phyloP scores from a whole-genome alignment of 2,329 filamentous ascomycete genomes.

The Cytospora piceae region DNA sequence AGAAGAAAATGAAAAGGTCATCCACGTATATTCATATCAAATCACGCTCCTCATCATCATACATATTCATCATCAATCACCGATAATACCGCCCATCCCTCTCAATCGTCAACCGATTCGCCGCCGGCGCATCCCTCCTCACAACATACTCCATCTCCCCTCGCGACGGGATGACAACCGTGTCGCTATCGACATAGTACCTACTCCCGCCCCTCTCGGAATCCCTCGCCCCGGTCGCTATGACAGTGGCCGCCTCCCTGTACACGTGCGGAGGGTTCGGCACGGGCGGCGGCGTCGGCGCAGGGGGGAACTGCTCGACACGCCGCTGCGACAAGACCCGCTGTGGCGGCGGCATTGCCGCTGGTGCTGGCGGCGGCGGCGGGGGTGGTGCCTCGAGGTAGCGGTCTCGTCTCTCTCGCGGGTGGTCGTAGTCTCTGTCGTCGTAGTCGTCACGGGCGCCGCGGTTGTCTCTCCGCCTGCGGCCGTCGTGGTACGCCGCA shows the following conservation, averaged over 20 bases:
- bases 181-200: conserved; percentile 26
- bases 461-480: conserved; percentile 6
- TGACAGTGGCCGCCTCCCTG: conserved; percentile 15
- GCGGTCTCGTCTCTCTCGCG: conserved; percentile 17
- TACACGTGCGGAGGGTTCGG: conserved; percentile 16
- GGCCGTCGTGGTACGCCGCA: conserved; percentile 13
- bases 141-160: conserved; percentile 22
- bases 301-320: not conserved
- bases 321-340: conserved; percentile 4
- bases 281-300: conserved; percentile 11
- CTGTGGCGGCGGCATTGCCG: too few species aligned
- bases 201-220: not conserved
- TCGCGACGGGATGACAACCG: conserved; percentile 24
- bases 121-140: conserved; percentile 19
- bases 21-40: not conserved
- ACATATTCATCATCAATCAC: conserved; percentile 3
- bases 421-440: conserved; percentile 15
- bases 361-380: not conserved
- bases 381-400: conserved; percentile 8
- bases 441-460: not conserved
- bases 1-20: not conserved
- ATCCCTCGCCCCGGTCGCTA: conserved; percentile 5
- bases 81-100: conserved; percentile 21
- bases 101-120: conserved; percentile 15
- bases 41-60: not conserved